Evolutionary conservation across 2,329 filamentous ascomycete species (phyloP), one percentile per base, ranked within the genome.

Genomic region (Alternaria ventricosa): DNA sequence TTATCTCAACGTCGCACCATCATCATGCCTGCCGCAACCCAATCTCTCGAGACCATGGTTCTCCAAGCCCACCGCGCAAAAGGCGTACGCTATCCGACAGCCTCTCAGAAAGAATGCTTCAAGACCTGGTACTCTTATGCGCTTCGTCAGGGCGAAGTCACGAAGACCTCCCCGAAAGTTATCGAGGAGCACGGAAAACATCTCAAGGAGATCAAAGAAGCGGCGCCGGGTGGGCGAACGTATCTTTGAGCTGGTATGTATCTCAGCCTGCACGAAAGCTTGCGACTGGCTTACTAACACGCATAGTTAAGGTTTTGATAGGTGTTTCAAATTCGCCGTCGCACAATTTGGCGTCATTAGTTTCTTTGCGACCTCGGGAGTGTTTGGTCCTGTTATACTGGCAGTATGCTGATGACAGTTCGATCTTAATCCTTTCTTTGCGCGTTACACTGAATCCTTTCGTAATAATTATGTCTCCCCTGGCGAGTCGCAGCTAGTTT

Each of bases 41-140:
- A 75, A 50, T 72, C 71, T 20, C 75, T 79, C 59, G 74, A 78
- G 53, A 65, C 71, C 6, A 71, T 75, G 63, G 69, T 79, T 12
- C 69, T 79, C 2, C 71, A 77, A 64, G 77, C 77, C 12, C 77
- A 79, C 55, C 76, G 76, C 47, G 77, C 77, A 1, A 79, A 79
- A 49, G 77, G 77, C 12, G 65, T 78, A 11, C 73, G 75, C 45
- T 79, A 76, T 50, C 74, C 75, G 1, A 73, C 75, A 12, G 65
- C 71, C 15, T 41, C 63, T 0, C 74, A 76, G 23, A 78, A 78
- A 62, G 74, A 79, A 15, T 78, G 73, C 44, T 76, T 77, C 64
- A 78, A 78, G 60, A 79, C 77, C 1, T 79, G 77, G 77, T 79
- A 79, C 57, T 78, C 77, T 5, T 78, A 78, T 61, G 76, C 73